phyloP scores from a whole-genome alignment of 306 rosid genomes.

The Quercus rubra region DNA sequence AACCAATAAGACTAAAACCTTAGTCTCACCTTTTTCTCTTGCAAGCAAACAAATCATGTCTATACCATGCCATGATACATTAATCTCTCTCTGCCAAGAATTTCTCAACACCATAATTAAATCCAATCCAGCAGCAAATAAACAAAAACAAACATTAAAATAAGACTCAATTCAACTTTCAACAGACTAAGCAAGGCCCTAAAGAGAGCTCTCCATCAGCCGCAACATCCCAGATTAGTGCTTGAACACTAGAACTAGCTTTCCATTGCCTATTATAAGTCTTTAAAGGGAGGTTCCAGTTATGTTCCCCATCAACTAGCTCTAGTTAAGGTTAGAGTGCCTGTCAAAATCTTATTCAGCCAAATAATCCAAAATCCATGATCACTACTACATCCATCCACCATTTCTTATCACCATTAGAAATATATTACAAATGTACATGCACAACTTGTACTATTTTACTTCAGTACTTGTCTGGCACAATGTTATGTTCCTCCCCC shows the following conservation, averaged over 20 bases:
- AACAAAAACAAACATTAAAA: too few relatives aligned
- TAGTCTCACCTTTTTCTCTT: neutral
- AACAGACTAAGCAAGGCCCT: too few relatives aligned
- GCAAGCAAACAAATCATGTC: neutral
- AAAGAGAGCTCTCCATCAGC: too few relatives aligned
- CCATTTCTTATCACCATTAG: neutral
- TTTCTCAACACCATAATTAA: neutral
- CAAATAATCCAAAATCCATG: conserved; percentile 6
- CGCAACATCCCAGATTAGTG: too few relatives aligned
- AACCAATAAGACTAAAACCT: neutral
- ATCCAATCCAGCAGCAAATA: too few relatives aligned
- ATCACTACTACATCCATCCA: neutral
- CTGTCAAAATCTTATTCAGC: neutral
- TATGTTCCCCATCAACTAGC: neutral
- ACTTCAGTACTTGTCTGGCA: too few relatives aligned
- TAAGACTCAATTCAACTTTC: too few relatives aligned
- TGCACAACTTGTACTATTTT: too few relatives aligned
- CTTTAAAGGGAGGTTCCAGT: too few relatives aligned
- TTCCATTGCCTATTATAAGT: too few relatives aligned
- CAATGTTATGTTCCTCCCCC: too few relatives aligned
- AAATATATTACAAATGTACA: neutral
- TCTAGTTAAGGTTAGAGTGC: neutral
- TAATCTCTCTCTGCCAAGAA: neutral
- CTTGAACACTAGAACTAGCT: too few relatives aligned
- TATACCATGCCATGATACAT: neutral